These are phyloP conservation scores for Rhizoclosmatium globosum DNA, from an alignment of 192 early-diverging fungal genomes.

Conservation along the genomic window DNA sequence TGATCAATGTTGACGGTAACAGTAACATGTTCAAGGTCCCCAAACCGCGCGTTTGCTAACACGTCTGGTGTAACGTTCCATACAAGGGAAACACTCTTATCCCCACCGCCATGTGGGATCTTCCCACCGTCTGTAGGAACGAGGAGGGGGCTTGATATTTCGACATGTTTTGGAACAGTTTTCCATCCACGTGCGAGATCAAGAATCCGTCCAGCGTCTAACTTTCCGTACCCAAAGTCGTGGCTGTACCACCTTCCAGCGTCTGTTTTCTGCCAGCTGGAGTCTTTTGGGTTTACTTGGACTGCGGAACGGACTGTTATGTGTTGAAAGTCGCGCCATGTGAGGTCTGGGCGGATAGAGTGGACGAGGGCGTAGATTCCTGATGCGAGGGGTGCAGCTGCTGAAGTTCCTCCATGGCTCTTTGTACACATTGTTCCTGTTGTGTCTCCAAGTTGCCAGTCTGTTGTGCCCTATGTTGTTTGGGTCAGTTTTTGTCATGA, in stretches of 20 bases:
- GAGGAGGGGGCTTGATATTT: conserved; percentile 43
- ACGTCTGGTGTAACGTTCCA: conserved; percentile 9
- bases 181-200: conserved; percentile 75
- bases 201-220: conserved; percentile 86
- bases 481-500: background rate
- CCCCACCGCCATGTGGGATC: conserved; percentile 59
- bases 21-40: conserved; percentile 85
- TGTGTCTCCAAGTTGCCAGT: conserved; percentile 63
- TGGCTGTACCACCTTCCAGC: conserved; percentile 85
- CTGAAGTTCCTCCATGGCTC: conserved; percentile 92
- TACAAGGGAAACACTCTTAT: background rate
- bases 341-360: conserved; percentile 80
- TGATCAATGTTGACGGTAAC: conserved; percentile 86
- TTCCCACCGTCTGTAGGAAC: background rate
- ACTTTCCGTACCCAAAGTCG: conserved; percentile 92
- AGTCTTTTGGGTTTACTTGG: conserved; percentile 72
- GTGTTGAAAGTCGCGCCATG: conserved; percentile 94
- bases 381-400: conserved; percentile 92
- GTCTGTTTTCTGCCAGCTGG: conserved; percentile 76
- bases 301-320: conserved; percentile 81
- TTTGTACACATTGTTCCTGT: conserved; percentile 65
- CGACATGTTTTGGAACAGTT: conserved; percentile 72
- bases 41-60: conserved; percentile 42
- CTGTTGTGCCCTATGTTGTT: conserved; percentile 77
- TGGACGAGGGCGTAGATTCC: conserved; percentile 91